Evolutionary conservation across 2,329 filamentous ascomycete species (phyloP).

Genomic region (Lecanicillium sp.): DNA sequence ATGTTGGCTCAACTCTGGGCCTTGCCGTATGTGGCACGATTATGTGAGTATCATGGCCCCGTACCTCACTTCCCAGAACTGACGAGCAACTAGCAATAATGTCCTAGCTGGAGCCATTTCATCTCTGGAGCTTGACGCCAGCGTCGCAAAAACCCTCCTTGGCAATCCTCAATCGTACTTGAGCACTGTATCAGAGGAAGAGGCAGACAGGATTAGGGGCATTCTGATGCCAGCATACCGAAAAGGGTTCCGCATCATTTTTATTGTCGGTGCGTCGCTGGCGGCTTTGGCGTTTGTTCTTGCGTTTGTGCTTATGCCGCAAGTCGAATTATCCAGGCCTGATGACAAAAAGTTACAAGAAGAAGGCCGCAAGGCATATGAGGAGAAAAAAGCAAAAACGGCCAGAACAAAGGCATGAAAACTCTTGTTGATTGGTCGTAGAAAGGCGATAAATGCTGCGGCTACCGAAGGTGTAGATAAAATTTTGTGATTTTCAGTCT

Average conservation of each 20-base stretch:
- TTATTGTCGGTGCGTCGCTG: conserved; percentile 26
- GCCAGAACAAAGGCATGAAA: neutral
- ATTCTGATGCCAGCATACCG: conserved; percentile 27
- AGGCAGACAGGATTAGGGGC: conserved; percentile 21
- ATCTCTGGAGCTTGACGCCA: conserved; percentile 15
- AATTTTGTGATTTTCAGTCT: too few species aligned
- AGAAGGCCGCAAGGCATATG: conserved; percentile 17
- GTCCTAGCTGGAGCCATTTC: conserved; percentile 22
- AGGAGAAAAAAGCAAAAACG: conserved; percentile 6
- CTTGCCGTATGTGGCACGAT: conserved; percentile 30
- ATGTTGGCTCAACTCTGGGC: conserved; percentile 29
- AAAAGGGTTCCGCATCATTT: conserved; percentile 27
- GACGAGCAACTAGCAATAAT: conserved; percentile 29
- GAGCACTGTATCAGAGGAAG: conserved; percentile 15
- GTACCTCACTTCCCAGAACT: neutral
- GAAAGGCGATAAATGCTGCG: too few species aligned
- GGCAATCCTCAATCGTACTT: conserved; percentile 25
- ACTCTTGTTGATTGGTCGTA: too few species aligned
- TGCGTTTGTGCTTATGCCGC: conserved; percentile 30
- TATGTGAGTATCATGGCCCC: conserved; percentile 18
- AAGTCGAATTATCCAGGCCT: conserved; percentile 26
- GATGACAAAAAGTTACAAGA: conserved; percentile 29
- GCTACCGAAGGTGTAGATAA: too few species aligned
- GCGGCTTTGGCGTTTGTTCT: conserved; percentile 27
- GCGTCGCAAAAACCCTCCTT: conserved; percentile 18